Evolutionary conservation across 371 early-diverging fungal genomes (phyloP).

Genomic region (Mortierella sp.): DNA sequence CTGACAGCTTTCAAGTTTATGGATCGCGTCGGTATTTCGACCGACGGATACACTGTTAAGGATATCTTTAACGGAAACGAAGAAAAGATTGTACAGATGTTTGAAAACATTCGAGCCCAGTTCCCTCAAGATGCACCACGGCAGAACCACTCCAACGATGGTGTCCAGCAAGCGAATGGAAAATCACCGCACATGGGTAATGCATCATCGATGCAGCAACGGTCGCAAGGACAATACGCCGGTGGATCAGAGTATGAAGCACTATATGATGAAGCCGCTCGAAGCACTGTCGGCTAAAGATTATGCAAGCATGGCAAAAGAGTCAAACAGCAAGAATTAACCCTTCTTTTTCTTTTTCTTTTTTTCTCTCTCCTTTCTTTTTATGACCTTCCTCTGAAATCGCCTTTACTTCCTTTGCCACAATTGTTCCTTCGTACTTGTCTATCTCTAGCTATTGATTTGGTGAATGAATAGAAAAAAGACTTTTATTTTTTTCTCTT

Average conservation of each 20-base stretch:
- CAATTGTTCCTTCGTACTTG: background rate
- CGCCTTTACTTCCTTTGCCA: background rate
- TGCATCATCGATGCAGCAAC: slow-evolving; percentile 2
- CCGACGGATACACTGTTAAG: slow-evolving; percentile 65
- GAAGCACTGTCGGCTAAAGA: slow-evolving; percentile 44
- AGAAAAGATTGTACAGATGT: slow-evolving; percentile 66
- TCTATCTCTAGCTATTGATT: background rate
- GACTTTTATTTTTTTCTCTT: too few species aligned
- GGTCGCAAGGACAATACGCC: slow-evolving; percentile 30
- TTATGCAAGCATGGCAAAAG: background rate
- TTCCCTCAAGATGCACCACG: slow-evolving; percentile 29
- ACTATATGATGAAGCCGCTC: slow-evolving; percentile 50
- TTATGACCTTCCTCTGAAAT: background rate
- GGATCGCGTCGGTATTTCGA: slow-evolving; percentile 63
- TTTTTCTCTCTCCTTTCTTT: background rate
- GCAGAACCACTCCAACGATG: background rate
- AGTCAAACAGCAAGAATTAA: background rate
- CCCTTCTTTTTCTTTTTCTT: slow-evolving; percentile 1
- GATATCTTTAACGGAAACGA: slow-evolving; percentile 68
- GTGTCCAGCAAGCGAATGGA: slow-evolving; percentile 18
- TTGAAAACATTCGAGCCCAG: slow-evolving; percentile 59
- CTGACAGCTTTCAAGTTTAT: slow-evolving; percentile 69
- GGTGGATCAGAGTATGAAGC: slow-evolving; percentile 56
- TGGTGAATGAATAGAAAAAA: too few species aligned
- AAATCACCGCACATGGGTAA: slow-evolving; percentile 4